phyloP scores from a whole-genome alignment of 116 monocot genomes.

The Zostera marina region DNA sequence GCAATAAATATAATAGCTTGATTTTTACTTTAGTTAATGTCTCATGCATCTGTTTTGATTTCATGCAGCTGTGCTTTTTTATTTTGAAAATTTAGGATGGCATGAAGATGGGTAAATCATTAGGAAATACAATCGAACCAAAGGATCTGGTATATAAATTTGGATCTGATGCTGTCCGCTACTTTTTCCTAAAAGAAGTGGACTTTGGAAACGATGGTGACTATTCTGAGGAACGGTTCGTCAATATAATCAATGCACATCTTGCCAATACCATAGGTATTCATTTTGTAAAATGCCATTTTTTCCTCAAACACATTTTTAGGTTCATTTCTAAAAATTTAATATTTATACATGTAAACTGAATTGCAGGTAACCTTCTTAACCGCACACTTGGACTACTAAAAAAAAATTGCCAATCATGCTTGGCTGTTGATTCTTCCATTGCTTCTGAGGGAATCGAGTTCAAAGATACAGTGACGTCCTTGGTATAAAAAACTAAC shows the following conservation, averaged over 20 bases:
- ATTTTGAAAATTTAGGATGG: slow-evolving; percentile 93
- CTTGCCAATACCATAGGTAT: slow-evolving; percentile 94
- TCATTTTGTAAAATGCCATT: neutral
- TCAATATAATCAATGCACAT: slow-evolving; percentile 88
- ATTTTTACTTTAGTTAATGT: slow-evolving; percentile 3
- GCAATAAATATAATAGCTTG: neutral
- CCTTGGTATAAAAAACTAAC: slow-evolving; percentile 33
- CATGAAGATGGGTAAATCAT: slow-evolving; percentile 97
- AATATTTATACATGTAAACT: too few relatives aligned
- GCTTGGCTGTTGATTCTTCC: slow-evolving; percentile 51
- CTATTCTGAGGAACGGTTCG: slow-evolving; percentile 85
- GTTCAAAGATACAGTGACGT: slow-evolving; percentile 52
- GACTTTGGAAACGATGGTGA: slow-evolving; percentile 98
- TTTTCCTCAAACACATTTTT: neutral
- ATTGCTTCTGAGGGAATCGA: slow-evolving; percentile 51
- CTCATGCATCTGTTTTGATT: slow-evolving; percentile 40
- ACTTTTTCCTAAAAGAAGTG: slow-evolving; percentile 91
- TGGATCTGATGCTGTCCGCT: slow-evolving; percentile 90
- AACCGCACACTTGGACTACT: slow-evolving; percentile 94
- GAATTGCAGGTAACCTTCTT: slow-evolving; percentile 77
- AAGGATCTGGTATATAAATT: slow-evolving; percentile 76
- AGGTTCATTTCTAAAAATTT: neutral
- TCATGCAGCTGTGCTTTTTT: slow-evolving; percentile 55
- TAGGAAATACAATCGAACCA: slow-evolving; percentile 95
- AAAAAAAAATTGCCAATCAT: slow-evolving; percentile 88